Base-by-base conservation (phyloP, 202 grass and related monocot genomes). In the Schoenoplectus tabernaemontani region DNA sequence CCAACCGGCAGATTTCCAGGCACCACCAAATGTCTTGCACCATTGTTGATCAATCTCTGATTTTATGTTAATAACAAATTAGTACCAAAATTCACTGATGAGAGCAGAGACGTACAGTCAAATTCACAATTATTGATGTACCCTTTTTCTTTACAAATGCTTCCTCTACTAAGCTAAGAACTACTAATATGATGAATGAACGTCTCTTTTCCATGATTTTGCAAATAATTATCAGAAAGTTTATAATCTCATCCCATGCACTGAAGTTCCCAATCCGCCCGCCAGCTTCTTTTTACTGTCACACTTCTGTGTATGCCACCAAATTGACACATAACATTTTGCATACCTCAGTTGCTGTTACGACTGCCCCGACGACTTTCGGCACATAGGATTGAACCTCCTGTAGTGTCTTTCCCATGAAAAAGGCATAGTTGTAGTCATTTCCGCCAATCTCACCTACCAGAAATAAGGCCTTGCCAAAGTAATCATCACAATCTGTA, bases 361-460 rank as follows among this genome's bases (percentile, higher is more conserved):
- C 81, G n/a, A 96, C 83, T 10, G 88, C 88, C 51, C 58, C 39
- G 60, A 89, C 59, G 37, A 96, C 88, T 2, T 77, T 86, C 43
- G 90, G 93, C 48, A 91, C 88, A 38, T 90, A 93, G 13, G 93
- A 81, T 28, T 86, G 88, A 76, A 89, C 84, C 74, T 96, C 88
- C 7, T 93, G 82, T 16, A 87, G 23, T 24, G 65, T 89, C 82
- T 93, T 96, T 66, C 93, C 90, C 48, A 90, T 77, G 80, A 87
- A 90, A 59, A 93, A 91, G 3, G 87, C 90, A 75, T 91, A 93
- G 78, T 93, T 93, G 73, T 96, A 96, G 82, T 96, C 93, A 78
- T 96, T 96, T 56, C 88, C 90, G 75, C 90, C 93, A 53, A 96
- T 96, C 86, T 96, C 93, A 46, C 93, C 93, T 9, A 96, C 88